Base-by-base conservation (phyloP, 2,329 filamentous ascomycete species). In the Zymoseptoria tritici region DNA sequence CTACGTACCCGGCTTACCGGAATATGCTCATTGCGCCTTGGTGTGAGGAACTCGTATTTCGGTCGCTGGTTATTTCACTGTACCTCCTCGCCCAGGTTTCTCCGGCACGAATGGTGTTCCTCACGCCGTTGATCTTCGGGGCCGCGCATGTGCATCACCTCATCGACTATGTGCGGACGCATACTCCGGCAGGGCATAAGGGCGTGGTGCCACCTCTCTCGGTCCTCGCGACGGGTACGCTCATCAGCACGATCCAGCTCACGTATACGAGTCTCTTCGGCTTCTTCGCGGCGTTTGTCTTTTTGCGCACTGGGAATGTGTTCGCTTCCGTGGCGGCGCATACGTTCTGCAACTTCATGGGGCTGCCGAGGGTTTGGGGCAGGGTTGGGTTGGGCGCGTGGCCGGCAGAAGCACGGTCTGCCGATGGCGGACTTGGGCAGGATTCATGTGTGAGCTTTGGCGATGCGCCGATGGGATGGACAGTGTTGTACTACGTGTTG, bases 131-230 rank as follows among this genome's bases (percentile, higher is more conserved):
- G 9, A 87, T 96, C 73, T 97, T 97, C 72, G 93, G 93, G 56
- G 85, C 96, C 52, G 92, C 94, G 7, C 94, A 99, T 76, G 76
- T 96, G 54, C 93, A 99, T 76, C 94, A 99, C 76, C 91, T 96
- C 73, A 96, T 96, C 78, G 94, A 97, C 76, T 96, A 96, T 75
- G 83, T 88, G 59, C 80, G 96, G 59, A 90, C 88, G 1, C 85
- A 95, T 68, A 65, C 80, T 0, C 80, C 83, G 1, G 85, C 88
- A 6, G 64, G 64, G n/a, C 60, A 57, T 7, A 58, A 31, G 7
- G 36, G 11, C 0, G 13, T 16, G 11, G 50, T 60, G 3, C 68
- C 66, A 31, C 59, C 67, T 3, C 11, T 60, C 4, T 56, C 50
- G 2, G 54, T 71, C 50, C 63, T 71, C 51, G 56, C 73, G 24